Evolutionary conservation across 306 rosid species (phyloP).

Genomic region (barrel medic (Medicago truncatula)): MtrunA17r5.0-ANR NC_053047.1:35999501-36000000

Average conservation of each 20-base stretch:
- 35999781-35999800: not conserved
- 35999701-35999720: not conserved
- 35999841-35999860: not conserved
- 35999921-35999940: not conserved
- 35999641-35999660: not conserved
- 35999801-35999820: not conserved
- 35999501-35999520: constrained; percentile 67
- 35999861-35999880: not conserved
- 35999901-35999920: not conserved
- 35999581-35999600: constrained; percentile 62
- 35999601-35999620: constrained; percentile 21
- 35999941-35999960: not conserved
- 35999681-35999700: not conserved
- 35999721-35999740: not conserved
- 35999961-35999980: constrained; percentile 1
- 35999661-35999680: not conserved
- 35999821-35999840: not conserved
- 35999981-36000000: not conserved
- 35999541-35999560: constrained; percentile 85
- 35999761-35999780: not conserved
- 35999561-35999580: constrained; percentile 69
- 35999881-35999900: not conserved
- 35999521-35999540: constrained; percentile 63
- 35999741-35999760: not conserved
- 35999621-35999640: not conserved